These are phyloP conservation scores for Trifolium subterraneum DNA, from an alignment of 306 rosid genomes.

Conservation along the genomic window DNA sequence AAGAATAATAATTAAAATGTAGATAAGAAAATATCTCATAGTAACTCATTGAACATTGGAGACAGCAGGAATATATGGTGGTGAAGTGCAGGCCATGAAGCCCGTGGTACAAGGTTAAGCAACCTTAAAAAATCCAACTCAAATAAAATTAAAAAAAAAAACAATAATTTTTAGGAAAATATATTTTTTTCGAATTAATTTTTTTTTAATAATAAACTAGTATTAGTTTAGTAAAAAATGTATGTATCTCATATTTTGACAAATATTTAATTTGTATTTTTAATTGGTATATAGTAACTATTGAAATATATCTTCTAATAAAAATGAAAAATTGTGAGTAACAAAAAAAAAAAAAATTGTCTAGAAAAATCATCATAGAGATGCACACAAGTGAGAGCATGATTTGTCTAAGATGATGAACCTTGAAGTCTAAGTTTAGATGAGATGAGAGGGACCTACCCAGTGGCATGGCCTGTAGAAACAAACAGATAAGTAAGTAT, in stretches of 20 bases:
- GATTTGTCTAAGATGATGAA: too few relatives aligned
- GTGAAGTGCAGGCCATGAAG: not conserved
- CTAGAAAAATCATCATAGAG: not conserved
- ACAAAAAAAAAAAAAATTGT: too few relatives aligned
- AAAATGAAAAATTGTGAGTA: too few relatives aligned
- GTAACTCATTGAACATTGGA: not conserved
- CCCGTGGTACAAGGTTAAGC: not conserved
- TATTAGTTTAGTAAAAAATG: too few relatives aligned
- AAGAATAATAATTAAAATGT: not conserved
- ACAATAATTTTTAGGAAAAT: not conserved
- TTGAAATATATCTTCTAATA: too few relatives aligned
- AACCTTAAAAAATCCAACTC: not conserved
- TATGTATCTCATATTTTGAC: too few relatives aligned
- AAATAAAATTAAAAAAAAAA: too few relatives aligned
- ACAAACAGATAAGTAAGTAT: not conserved
- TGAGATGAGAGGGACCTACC: not conserved
- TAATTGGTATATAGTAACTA: too few relatives aligned
- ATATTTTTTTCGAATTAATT: too few relatives aligned
- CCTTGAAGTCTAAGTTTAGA: slow-evolving; percentile 4
- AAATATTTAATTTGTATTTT: too few relatives aligned
- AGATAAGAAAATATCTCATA: not conserved
- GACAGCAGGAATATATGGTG: not conserved
- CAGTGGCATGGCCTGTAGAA: not conserved
- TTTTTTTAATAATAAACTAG: too few relatives aligned
- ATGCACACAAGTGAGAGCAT: not conserved